phyloP scores from a whole-genome alignment of 345 rosid species.

The Citropsis articulata region DNA sequence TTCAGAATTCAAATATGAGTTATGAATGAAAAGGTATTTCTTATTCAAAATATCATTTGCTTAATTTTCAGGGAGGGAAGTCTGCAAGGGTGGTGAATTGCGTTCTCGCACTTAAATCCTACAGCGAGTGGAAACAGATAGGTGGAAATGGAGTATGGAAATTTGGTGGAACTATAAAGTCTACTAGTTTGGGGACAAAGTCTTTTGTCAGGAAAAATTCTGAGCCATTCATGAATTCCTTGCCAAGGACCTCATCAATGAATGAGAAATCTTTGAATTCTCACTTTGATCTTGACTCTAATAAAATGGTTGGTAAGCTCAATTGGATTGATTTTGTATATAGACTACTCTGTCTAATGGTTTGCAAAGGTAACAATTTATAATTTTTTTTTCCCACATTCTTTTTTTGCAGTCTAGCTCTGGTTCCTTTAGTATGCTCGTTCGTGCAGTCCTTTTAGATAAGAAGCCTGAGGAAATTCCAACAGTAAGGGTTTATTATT shows the following conservation, averaged over 20 bases:
- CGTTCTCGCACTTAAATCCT: constrained; percentile 80
- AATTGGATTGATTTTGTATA: constrained; percentile 10
- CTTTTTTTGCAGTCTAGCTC: constrained; percentile 37
- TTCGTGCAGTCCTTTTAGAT: constrained; percentile 69
- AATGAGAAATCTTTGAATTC: constrained; percentile 37
- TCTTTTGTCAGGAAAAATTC: constrained; percentile 65
- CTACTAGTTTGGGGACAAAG: constrained; percentile 37
- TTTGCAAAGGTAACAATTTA: constrained; percentile 3
- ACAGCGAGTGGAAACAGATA: constrained; percentile 69
- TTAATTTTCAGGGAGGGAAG: constrained; percentile 64
- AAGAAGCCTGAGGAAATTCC: constrained; percentile 87
- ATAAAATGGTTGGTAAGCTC: constrained; percentile 63
- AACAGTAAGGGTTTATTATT: constrained; percentile 41
- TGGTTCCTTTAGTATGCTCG: constrained; percentile 65
- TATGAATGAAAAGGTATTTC: not conserved
- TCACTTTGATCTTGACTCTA: constrained; percentile 38
- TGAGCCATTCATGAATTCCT: constrained; percentile 67
- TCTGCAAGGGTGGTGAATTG: constrained; percentile 72
- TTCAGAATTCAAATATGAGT: not conserved
- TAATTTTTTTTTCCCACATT: not conserved
- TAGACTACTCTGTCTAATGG: constrained; percentile 4
- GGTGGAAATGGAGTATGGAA: constrained; percentile 86
- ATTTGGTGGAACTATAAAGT: constrained; percentile 70
- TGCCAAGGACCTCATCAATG: constrained; percentile 55
- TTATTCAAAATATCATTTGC: not conserved